Evolutionary conservation across 805 yeast genomes (phyloP), one percentile per base, ranked within the genome.

Genomic region (Candida arabinofermentans): DNA sequence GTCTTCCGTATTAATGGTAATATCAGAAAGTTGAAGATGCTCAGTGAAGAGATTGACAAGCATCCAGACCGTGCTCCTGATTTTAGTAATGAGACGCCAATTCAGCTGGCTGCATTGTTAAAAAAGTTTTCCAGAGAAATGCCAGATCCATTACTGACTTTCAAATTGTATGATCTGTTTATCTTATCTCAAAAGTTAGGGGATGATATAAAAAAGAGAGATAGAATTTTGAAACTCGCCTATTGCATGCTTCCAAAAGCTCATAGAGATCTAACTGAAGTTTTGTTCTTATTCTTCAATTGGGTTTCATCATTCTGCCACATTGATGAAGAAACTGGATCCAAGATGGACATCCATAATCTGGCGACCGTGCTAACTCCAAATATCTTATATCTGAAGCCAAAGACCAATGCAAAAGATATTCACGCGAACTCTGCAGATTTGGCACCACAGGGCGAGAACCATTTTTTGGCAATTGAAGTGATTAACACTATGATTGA

Each of bases 261-360:
- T 17, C 84, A 90, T 58, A 74, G 99, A 43, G 95, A 89, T 59
- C 71, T 88, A 36, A 70, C 90, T 27, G 98, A 93, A 59, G 96
- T 90, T 2, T 66, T 93, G 32, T 70, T 90, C 24, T 80, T 83
- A 44, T 93, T 93, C 61, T 77, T 93, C 58, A 83, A 82, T 62
- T 93, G 98, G 98, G 91, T 90, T 2, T 88, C 98, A 0, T 86
- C 98, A 2, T 93, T 93, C 66, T 86, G 97, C 1, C 90, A 87
- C 52, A 79, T 90, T 47, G 97, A 89, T 56, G 95, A 88, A 53
- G 90, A 86, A 51, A 77, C 80, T 18, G 93, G 93, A 1, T 88
- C 97, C 3, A 93, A 91, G 66, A 93, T 93, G 99, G 97, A 91
- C 59, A 78, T 86, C 26, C 96, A 89, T 59, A 93, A 93, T 61